Conservation (phyloP, 2,329 filamentous ascomycete species). For the Xylariales sp. region DNA sequence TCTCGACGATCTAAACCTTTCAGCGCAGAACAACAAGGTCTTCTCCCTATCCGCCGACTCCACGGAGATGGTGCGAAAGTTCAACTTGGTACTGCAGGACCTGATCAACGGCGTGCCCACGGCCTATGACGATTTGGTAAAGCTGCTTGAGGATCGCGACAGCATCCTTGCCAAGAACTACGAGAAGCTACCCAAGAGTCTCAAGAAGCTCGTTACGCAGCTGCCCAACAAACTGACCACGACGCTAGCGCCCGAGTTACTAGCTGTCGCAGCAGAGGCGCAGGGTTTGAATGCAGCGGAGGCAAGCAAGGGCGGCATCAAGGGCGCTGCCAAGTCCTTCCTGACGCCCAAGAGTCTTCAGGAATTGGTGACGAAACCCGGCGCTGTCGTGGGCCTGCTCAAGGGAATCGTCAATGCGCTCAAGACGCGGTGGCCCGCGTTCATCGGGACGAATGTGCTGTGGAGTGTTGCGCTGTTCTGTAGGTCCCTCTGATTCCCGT, state of each 20-base stretch:
- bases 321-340: constrained; percentile 61
- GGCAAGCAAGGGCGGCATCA: constrained; percentile 38
- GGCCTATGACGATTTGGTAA: constrained; percentile 80
- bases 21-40: constrained; percentile 78
- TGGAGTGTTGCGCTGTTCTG: constrained; percentile 85
- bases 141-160: constrained; percentile 57
- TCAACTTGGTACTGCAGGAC: constrained; percentile 89
- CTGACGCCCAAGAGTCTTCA: constrained; percentile 68
- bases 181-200: constrained; percentile 66
- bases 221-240: constrained; percentile 78
- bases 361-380: constrained; percentile 77
- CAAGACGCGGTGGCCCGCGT: constrained; percentile 81
- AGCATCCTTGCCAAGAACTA: constrained; percentile 55
- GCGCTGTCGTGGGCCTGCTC: constrained; percentile 78
- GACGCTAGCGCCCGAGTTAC: constrained; percentile 71
- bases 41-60: constrained; percentile 83
- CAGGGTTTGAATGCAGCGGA: constrained; percentile 58
- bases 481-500: constrained; percentile 42
- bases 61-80: constrained; percentile 73
- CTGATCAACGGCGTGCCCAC: constrained; percentile 89
- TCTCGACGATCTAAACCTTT: constrained; percentile 78
- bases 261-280: constrained; percentile 74
- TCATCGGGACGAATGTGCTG: constrained; percentile 86
- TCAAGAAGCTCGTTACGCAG: constrained; percentile 82
- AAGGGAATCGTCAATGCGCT: constrained; percentile 88